Evolutionary conservation across 1,139 yeast genomes (phyloP), one percentile per base, ranked within the genome.

Genomic region (Kluyveromyces sp.): DNA sequence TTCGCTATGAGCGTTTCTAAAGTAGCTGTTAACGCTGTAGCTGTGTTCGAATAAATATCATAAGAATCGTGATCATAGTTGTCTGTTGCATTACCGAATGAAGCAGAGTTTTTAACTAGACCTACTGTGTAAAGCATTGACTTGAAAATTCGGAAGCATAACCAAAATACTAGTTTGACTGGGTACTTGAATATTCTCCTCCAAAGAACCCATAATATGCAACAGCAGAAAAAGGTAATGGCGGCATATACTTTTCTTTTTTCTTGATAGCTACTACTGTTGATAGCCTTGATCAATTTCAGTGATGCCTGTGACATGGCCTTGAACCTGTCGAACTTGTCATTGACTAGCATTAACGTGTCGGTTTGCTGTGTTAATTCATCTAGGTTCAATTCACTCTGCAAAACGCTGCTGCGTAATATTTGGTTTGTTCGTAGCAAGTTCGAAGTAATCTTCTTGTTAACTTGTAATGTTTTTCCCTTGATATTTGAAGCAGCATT

Each of bases 201-300:
- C 79, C 82, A 79, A 2, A 79, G 53, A 0, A 79, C 79, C 78
- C 82, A 77, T 0, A 68, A 57, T 41, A 79, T 70, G 51, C 80
- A 75, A 1, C 71, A 45, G 3, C 67, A 57, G 42, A 79, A 70
- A 53, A 79, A 79, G 1, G 72, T 74, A 15, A 78, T 58, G 4
- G 81, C 71, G 44, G 72, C 50, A 54, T 79, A 78, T 40, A 80
- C 79, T 45, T 78, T 65, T 48, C 73, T 69, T 53, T 77, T 75
- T 56, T 79, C 85, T 31, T 69, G 67, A 47, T 72, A 71, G 40
- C 79, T 79, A 49, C 80, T 79, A 49, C 72, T 70, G 53, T 79
- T 81, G 39, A 69, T 59, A 25, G 63, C 58, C 45, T 62, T 64
- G 48, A 79, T 79, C 53, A 79, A 71, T 46, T 68, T 70, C 38